phyloP scores from a whole-genome alignment of 306 rosid species.

The Fragaria vesca region DNA sequence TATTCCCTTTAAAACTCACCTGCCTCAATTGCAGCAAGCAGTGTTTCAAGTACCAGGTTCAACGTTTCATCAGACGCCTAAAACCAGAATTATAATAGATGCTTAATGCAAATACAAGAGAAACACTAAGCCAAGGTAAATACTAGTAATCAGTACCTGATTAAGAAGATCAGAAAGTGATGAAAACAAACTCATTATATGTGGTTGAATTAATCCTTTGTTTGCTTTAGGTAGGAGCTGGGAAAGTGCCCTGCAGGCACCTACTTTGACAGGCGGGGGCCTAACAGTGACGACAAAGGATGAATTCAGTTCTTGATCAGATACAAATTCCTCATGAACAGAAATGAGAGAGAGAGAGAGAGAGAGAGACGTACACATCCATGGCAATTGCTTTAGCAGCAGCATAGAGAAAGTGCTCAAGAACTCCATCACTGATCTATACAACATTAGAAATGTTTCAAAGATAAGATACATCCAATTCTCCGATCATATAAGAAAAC shows the following conservation, averaged over 20 bases:
- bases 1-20: slow-evolving; percentile 39
- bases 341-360: slow-evolving; percentile 14
- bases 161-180: slow-evolving; percentile 80
- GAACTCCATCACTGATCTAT: slow-evolving; percentile 61
- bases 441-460: slow-evolving; percentile 25
- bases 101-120: slow-evolving; percentile 24
- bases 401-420: slow-evolving; percentile 65
- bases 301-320: slow-evolving; percentile 5
- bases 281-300: slow-evolving; percentile 35
- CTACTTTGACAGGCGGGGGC: slow-evolving; percentile 89
- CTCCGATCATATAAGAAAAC: neutral
- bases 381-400: slow-evolving; percentile 74
- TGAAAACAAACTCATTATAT: slow-evolving; percentile 70
- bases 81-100: slow-evolving; percentile 33
- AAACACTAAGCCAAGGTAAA: slow-evolving; percentile 18
- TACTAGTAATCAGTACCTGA: slow-evolving; percentile 47
- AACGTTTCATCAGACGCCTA: slow-evolving; percentile 92
- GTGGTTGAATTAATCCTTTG: slow-evolving; percentile 58
- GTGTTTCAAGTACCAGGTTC: slow-evolving; percentile 89
- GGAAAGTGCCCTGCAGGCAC: slow-evolving; percentile 89
- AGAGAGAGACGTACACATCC: slow-evolving; percentile 59
- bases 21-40: slow-evolving; percentile 71
- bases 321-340: neutral
- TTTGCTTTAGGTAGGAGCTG: slow-evolving; percentile 80
- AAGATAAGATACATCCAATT: slow-evolving; percentile 13